A percentile compares a stretch with the other conserved stretches of the same genome.
Evolutionary conservation across 164 flowering plant genomes (phyloP).

Genomic region (Chimonanthus praecox): DNA sequence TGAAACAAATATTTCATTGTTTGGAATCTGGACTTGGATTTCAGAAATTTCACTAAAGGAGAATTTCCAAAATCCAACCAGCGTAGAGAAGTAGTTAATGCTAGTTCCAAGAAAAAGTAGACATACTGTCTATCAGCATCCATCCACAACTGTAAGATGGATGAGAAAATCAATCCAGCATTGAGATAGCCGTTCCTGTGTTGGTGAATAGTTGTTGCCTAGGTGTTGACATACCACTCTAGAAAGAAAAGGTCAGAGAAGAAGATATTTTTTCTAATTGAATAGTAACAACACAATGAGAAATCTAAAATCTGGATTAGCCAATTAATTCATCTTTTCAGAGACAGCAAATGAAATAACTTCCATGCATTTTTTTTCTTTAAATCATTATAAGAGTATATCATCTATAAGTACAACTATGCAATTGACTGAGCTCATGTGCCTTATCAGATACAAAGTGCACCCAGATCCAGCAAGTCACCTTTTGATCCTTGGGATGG

Average conservation of each 20-base stretch:
- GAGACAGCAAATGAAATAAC: too few species aligned
- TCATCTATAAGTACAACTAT: too few species aligned
- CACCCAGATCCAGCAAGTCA: conserved; percentile 63
- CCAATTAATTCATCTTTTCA: background rate
- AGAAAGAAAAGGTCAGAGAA: background rate
- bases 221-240: background rate
- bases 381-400: too few species aligned
- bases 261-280: background rate
- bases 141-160: background rate
- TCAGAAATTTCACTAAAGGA: background rate
- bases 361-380: too few species aligned
- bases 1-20: background rate
- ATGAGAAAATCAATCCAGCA: background rate
- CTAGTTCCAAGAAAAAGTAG: background rate
- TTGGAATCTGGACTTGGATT: background rate
- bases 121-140: background rate
- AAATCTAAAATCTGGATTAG: background rate
- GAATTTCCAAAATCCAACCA: background rate
- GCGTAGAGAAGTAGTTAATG: background rate
- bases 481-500: conserved; percentile 26
- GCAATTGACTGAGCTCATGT: background rate
- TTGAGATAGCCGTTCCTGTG: background rate
- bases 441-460: conserved; percentile 52
- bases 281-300: background rate
- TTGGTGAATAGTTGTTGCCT: background rate